Evolutionary conservation across 2,329 filamentous ascomycete species (phyloP).

Genomic region (Westerdykella ornata): DNA sequence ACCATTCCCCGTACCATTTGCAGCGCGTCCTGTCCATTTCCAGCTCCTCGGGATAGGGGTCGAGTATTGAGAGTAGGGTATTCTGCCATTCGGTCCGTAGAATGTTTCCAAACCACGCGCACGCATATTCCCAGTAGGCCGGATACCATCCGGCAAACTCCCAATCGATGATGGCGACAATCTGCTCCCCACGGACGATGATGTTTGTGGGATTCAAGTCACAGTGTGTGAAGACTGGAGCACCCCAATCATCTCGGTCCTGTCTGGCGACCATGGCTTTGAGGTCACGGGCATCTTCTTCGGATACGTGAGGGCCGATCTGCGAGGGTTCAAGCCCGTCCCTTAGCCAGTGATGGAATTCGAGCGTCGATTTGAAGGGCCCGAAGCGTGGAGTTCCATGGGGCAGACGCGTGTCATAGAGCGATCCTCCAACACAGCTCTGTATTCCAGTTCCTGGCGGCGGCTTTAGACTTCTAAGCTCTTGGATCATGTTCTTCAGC

Average conservation of each 20-base stretch:
- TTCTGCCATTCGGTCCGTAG: conserved; percentile 28
- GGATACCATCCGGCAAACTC: conserved; percentile 45
- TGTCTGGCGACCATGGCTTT: conserved; percentile 7
- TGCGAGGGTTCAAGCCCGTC: conserved; percentile 17
- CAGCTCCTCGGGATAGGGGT: conserved; percentile 32
- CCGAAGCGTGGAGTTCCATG: conserved; percentile 14
- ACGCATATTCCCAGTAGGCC: conserved; percentile 44
- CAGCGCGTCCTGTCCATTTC: conserved; percentile 39
- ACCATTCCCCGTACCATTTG: conserved; percentile 35
- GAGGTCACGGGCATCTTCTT: conserved; percentile 28
- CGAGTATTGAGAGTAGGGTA: conserved; percentile 10
- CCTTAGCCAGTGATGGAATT: conserved; percentile 34
- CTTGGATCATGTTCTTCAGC: conserved; percentile 5
- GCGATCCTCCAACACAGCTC: conserved; percentile 2
- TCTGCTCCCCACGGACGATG: conserved; percentile 33
- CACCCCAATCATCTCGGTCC: conserved; percentile 33
- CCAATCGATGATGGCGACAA: conserved; percentile 45
- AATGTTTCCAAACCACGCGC: conserved; percentile 37
- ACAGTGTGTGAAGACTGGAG: conserved; percentile 45
- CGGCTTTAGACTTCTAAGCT: conserved; percentile 6
- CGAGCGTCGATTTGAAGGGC: conserved; percentile 24
- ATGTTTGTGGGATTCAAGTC: conserved; percentile 45
- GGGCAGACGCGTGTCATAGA: conserved; percentile 21
- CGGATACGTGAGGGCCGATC: no score
- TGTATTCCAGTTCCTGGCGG: background rate